Percentiles rank a stretch among this genome's conserved stretches.
Conservation (phyloP, 2,329 filamentous ascomycete species). For the Ophiostoma sp. region DNA sequence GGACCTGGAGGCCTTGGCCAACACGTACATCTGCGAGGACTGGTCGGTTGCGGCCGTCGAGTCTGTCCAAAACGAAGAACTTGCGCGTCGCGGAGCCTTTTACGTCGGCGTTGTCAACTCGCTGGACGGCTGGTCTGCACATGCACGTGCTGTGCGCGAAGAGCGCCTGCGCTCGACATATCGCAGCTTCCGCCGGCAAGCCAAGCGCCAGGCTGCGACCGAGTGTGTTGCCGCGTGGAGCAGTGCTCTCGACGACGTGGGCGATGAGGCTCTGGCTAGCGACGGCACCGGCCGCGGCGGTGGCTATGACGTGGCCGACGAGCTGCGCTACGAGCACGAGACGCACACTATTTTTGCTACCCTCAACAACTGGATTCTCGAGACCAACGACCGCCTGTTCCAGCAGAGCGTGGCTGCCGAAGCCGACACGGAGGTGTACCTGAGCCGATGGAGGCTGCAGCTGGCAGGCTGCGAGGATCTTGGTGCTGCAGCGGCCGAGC, state of each 20-base stretch:
- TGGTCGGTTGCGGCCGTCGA: slow-evolving; percentile 16
- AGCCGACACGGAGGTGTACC: slow-evolving; percentile 25
- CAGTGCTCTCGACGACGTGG: neutral
- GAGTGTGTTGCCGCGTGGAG: slow-evolving; percentile 25
- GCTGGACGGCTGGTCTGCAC: slow-evolving; percentile 25
- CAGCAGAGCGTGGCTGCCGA: slow-evolving; percentile 25
- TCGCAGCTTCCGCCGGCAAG: slow-evolving; percentile 22
- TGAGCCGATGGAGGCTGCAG: slow-evolving; percentile 26
- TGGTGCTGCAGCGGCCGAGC: slow-evolving; percentile 24
- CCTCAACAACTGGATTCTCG: slow-evolving; percentile 28
- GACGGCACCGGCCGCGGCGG: slow-evolving; percentile 2
- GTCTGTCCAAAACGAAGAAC: slow-evolving; percentile 18
- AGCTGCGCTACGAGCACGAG: slow-evolving; percentile 20
- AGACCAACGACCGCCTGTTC: slow-evolving; percentile 28
- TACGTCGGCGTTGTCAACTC: slow-evolving; percentile 27
- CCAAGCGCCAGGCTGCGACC: slow-evolving; percentile 26
- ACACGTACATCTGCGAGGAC: slow-evolving; percentile 3
- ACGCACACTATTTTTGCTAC: slow-evolving; percentile 16
- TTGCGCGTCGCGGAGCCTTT: slow-evolving; percentile 28
- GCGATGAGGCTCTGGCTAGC: neutral
- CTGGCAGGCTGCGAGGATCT: slow-evolving; percentile 16
- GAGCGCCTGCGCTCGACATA: slow-evolving; percentile 27
- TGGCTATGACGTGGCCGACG: slow-evolving; percentile 20
- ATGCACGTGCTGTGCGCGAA: slow-evolving; percentile 23
- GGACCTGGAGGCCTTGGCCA: slow-evolving; percentile 3